Evolutionary conservation across 805 yeast species (phyloP).

Genomic region (Lipomyces anomalus): DNA sequence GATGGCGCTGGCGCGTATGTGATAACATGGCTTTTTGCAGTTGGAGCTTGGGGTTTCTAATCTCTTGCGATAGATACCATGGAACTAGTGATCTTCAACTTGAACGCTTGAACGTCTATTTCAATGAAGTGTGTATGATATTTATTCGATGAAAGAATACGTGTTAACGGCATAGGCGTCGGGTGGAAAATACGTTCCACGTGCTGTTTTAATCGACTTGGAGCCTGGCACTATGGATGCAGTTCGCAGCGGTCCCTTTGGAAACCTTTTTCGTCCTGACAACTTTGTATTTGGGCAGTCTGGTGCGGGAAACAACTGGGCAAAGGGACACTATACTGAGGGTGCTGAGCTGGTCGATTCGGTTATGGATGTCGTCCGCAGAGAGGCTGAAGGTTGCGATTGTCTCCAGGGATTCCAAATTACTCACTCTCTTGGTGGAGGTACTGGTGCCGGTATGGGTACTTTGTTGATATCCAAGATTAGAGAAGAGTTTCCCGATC

Average conservation of each 20-base stretch:
- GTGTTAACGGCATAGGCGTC: constrained; percentile 50
- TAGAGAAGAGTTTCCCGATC: constrained; percentile 89
- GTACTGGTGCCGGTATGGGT: constrained; percentile 98
- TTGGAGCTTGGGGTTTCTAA: background rate
- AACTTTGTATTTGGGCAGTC: constrained; percentile 85
- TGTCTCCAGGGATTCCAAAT: constrained; percentile 94
- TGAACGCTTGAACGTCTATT: constrained; percentile 70
- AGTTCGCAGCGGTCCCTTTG: constrained; percentile 71
- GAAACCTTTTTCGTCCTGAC: constrained; percentile 87
- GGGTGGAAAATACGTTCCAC: constrained; percentile 85
- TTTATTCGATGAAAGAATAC: background rate
- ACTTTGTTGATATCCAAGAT: constrained; percentile 79
- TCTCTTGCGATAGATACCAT: constrained; percentile 23
- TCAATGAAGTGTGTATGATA: constrained; percentile 47
- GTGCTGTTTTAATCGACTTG: constrained; percentile 87
- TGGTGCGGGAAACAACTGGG: constrained; percentile 97
- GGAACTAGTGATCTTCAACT: constrained; percentile 29
- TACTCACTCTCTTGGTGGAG: constrained; percentile 79
- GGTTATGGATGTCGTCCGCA: constrained; percentile 83
- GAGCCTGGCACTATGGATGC: constrained; percentile 93
- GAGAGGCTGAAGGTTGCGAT: constrained; percentile 93
- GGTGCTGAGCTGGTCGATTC: constrained; percentile 94
- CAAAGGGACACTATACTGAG: constrained; percentile 94
- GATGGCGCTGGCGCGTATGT: constrained; percentile 26
- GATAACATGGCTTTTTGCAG: background rate